These are phyloP conservation scores for Pyrenophora seminiperda DNA, from an alignment of 2,329 filamentous ascomycete genomes.

Conservation along the genomic window DNA sequence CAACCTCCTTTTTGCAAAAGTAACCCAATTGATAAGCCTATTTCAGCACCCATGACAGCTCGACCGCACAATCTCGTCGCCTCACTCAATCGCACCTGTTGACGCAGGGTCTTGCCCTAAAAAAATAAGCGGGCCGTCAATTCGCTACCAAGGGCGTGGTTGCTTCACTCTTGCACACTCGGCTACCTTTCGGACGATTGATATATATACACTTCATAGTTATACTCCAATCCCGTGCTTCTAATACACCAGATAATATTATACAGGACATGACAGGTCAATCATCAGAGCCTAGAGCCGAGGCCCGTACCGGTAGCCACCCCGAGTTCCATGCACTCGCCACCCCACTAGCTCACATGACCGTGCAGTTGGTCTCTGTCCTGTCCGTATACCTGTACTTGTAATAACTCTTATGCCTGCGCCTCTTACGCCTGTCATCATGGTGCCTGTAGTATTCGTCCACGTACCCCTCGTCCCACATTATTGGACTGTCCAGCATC, in stretches of 20 bases:
- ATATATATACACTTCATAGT: too few species aligned
- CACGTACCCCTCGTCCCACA: slow-evolving; percentile 1
- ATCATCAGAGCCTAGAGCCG: too few species aligned
- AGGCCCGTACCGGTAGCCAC: too few species aligned
- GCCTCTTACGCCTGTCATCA: slow-evolving; percentile 15
- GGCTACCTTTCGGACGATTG: background rate
- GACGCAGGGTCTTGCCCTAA: slow-evolving; percentile 17
- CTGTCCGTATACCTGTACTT: slow-evolving; percentile 27
- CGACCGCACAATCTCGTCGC: background rate
- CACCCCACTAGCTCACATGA: slow-evolving; percentile 20
- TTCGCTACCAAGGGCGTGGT: slow-evolving; percentile 11
- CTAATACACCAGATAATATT: too few species aligned
- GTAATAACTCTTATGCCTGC: slow-evolving; percentile 26
- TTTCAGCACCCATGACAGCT: background rate
- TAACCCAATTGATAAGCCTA: background rate
- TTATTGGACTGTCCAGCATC: slow-evolving; percentile 6
- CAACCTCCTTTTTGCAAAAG: background rate
- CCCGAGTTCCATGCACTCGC: too few species aligned
- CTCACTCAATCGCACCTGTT: slow-evolving; percentile 6
- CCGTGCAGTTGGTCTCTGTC: slow-evolving; percentile 26
- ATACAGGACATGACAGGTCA: too few species aligned
- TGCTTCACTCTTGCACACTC: slow-evolving; percentile 3
- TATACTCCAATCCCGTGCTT: too few species aligned
- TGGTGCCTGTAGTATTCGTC: slow-evolving; percentile 13
- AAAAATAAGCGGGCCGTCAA: background rate